These are phyloP conservation scores for Blastomyces silverae DNA, from an alignment of 2,329 filamentous ascomycete species.

Conservation along the genomic window DNA sequence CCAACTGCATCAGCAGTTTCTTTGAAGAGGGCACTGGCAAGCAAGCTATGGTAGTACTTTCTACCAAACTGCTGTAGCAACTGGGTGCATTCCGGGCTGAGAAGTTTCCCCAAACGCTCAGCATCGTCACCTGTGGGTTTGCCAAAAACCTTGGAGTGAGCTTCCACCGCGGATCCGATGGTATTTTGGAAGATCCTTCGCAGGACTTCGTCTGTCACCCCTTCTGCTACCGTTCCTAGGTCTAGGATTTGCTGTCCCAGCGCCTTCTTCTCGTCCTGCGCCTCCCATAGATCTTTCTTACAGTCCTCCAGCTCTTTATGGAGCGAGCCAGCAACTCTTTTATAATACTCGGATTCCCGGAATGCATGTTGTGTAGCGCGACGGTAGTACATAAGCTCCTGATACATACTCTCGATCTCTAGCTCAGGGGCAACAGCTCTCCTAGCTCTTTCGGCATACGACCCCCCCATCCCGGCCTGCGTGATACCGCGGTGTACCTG, in stretches of 20 bases:
- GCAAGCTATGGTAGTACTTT: constrained; percentile 11
- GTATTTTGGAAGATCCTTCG: constrained; percentile 9
- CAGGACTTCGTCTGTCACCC: constrained; percentile 10
- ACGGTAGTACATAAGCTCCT: background rate
- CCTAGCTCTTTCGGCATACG: constrained; percentile 2
- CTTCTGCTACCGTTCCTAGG: constrained; percentile 10
- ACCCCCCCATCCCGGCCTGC: background rate
- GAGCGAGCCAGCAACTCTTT: background rate
- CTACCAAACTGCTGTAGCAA: constrained; percentile 8
- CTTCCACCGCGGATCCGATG: constrained; percentile 8
- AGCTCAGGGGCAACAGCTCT: background rate
- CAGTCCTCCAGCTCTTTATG: constrained; percentile 11
- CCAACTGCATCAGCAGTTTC: constrained; percentile 7
- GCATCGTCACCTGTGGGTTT: constrained; percentile 7
- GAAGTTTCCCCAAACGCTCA: constrained; percentile 7
- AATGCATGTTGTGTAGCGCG: constrained; percentile 1
- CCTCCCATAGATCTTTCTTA: constrained; percentile 8
- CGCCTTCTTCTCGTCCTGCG: constrained; percentile 11
- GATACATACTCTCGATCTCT: background rate
- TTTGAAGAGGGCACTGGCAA: constrained; percentile 10
- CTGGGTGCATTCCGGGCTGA: constrained; percentile 1
- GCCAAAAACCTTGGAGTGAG: constrained; percentile 10
- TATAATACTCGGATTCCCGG: constrained; percentile 9
- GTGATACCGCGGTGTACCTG: constrained; percentile 4
- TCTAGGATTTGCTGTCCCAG: constrained; percentile 12